Percentiles rank a stretch among this genome's conserved stretches.
Evolutionary conservation across 345 rosid species (phyloP).

Genomic region (Sonneratia alba): DNA sequence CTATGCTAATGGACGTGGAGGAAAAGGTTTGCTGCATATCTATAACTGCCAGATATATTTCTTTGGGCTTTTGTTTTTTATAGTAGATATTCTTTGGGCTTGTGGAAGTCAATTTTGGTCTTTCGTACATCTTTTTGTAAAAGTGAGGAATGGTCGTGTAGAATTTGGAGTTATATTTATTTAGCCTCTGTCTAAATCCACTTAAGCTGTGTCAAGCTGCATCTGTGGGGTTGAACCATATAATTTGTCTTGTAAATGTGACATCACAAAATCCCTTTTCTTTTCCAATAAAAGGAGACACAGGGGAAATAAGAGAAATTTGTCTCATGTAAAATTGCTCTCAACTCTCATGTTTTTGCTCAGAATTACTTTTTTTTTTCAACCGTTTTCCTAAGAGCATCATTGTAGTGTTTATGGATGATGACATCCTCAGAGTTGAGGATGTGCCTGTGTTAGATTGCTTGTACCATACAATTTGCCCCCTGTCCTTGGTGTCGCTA

Average conservation of each 20-base stretch:
- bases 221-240: background rate
- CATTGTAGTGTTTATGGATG: background rate
- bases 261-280: background rate
- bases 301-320: background rate
- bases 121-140: background rate
- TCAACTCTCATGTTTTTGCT: too few relatives aligned
- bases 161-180: background rate
- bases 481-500: background rate
- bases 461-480: background rate
- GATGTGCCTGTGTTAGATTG: background rate
- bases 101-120: background rate
- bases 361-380: background rate
- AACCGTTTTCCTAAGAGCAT: background rate
- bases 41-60: background rate
- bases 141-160: background rate
- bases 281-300: background rate
- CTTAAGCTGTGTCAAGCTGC: background rate
- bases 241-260: background rate
- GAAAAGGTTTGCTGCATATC: slow-evolving; percentile 30
- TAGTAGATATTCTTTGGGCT: background rate
- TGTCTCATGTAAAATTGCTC: background rate
- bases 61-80: background rate
- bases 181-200: background rate
- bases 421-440: background rate
- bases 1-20: slow-evolving; percentile 24